A percentile compares a stretch with the other conserved stretches of the same genome.
Evolutionary conservation across 345 rosid species (phyloP).

Genomic region (Eucalyptus regnans): DNA sequence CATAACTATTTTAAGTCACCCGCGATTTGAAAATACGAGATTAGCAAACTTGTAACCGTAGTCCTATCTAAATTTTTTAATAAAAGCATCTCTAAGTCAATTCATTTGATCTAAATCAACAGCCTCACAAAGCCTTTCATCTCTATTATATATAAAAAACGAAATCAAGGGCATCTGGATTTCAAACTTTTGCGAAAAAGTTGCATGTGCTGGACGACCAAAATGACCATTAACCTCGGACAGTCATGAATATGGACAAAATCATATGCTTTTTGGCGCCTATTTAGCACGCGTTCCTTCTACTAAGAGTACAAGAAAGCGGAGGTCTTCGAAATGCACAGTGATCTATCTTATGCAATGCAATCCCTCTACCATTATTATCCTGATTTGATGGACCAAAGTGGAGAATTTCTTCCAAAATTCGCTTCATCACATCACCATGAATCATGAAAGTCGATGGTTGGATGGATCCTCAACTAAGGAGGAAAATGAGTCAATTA

Average conservation of each 20-base stretch:
- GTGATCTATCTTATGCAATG: background rate
- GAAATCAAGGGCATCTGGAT: background rate
- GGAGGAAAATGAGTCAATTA: background rate
- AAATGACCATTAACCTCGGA: background rate
- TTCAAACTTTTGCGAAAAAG: background rate
- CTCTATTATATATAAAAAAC: background rate
- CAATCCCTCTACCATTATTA: background rate
- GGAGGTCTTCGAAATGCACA: background rate
- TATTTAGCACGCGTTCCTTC: background rate
- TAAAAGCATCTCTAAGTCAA: background rate
- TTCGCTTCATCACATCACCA: background rate
- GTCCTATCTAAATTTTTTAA: background rate
- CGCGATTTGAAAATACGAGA: accelerated
- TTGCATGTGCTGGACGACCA: background rate
- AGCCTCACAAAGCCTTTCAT: background rate
- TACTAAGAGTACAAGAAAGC: background rate
- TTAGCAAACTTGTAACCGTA: accelerated
- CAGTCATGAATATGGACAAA: background rate
- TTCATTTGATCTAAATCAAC: background rate
- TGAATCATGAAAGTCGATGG: background rate
- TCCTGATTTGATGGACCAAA: background rate
- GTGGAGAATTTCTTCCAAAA: background rate
- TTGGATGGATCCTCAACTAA: background rate
- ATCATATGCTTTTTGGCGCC: background rate
- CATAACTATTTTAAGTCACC: background rate